Evolutionary conservation across 345 rosid species (phyloP), one percentile per base, ranked within the genome.

Genomic region (Reutealis trisperma): DNA sequence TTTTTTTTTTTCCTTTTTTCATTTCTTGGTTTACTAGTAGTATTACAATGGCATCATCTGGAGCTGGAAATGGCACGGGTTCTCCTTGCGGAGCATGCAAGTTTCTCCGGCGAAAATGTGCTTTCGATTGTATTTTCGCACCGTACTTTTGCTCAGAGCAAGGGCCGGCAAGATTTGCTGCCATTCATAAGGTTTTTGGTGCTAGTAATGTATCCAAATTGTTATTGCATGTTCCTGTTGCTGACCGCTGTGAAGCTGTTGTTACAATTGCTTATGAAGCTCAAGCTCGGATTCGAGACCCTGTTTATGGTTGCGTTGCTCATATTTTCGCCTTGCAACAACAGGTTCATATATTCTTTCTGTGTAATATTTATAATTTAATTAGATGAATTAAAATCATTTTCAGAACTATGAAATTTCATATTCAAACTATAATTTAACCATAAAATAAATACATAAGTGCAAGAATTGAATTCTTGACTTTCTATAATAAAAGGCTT

Each of bases 51-150:
- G 87, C 87, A 44, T 77, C 91, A 25, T 81, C 89, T 22, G 85
- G 78, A n/a, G 80, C 88, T 19, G 85, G 77, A 15, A 73, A 62
- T n/a, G 81, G 86, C 44, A 67, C 77, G 0, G 85, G 88, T 25
- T 89, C 93, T 58, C 96, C 96, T 0, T 91, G 96, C 62, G 96
- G 96, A 24, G 93, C 96, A 42, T 91, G 96, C 91, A 91, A 91
- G 84, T 91, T 91, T 66, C 88, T 91, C 61, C 72, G 93, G 44
- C 73, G 93, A 74, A 91, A 91, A 86, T 91, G 96, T 22, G 88
- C 92, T 0, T 67, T 87, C 22, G 92, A 88, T 75, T 91, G 96
- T 74, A 71, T 91, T 1, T 91, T 91, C 59, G 96, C 96, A 1
- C 96, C 96, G 2, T 90, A 91, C 72, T 91, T 91, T 67, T 80